phyloP scores from a whole-genome alignment of 176 grass and related monocot genomes.

The Zea luxurians region DNA sequence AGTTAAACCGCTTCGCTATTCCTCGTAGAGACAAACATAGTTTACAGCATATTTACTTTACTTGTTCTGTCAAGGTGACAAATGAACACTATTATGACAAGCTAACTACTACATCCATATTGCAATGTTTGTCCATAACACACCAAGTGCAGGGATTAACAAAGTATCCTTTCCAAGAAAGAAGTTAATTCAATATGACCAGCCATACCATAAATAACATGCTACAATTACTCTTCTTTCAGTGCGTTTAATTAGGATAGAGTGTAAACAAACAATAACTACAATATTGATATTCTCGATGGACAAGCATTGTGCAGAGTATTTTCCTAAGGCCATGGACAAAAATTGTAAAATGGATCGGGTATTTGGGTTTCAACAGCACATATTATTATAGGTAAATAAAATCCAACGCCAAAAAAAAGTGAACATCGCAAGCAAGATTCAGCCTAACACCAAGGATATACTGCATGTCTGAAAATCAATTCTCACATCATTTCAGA shows the following conservation, averaged over 20 bases:
- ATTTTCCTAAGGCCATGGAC: too few species aligned
- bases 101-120: background rate
- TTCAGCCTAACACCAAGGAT: background rate
- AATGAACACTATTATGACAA: constrained; percentile 1
- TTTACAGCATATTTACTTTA: too few species aligned
- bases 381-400: background rate
- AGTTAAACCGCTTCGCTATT: background rate
- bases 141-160: background rate
- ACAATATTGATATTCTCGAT: too few species aligned
- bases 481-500: constrained; percentile 1
- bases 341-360: too few species aligned
- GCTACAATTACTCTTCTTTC: background rate
- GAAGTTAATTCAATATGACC: background rate
- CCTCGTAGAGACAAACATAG: too few species aligned
- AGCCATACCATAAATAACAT: background rate
- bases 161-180: background rate
- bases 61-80: background rate
- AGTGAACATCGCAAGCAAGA: constrained; percentile 18
- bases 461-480: background rate
- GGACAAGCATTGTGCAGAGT: too few species aligned
- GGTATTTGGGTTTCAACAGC: background rate
- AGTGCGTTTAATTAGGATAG: background rate
- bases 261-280: background rate
- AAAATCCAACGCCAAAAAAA: background rate
- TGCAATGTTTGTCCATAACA: background rate